Base-by-base conservation (phyloP, 352 stramenopile genomes). In the Pythium dissimile region DNA sequence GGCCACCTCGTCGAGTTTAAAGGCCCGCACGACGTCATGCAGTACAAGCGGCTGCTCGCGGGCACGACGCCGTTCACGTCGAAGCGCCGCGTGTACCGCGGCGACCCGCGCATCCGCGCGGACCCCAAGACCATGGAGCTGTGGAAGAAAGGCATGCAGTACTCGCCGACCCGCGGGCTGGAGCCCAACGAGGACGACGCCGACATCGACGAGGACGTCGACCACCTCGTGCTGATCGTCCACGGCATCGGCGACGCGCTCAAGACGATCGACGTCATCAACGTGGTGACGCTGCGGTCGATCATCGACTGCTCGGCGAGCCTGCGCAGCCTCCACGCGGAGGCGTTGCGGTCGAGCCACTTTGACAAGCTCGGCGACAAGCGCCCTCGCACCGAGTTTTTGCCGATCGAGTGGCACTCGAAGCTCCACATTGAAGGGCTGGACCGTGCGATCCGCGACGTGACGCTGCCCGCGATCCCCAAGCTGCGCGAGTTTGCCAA, bases 401-500 rank as follows among this genome's bases (percentile, higher is more conserved):
- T 95, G 27, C 85, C 85, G 16, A 90, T 95, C 51, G 85, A 95
- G 28, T 95, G 85, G 85, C 84, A 93, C 51, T 88, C 84, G 30
- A 93, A 93, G 68, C 73, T 93, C 48, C 84, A 93, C 51, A 77
- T 92, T 64, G 78, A 88, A 58, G 77, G 74, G 10, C 45, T 92
- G 3, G 80, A 90, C 47, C 58, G 70, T 16, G 77, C 81, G 37
- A 93, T 91, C 28, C 79, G 71, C 10, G 79, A 89, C 38, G 79
- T 91, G 46, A 92, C 83, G 27, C 56, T 92, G 10, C 83, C 83
- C 9, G 83, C 83, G 7, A 98, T 98, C 61, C 92, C 92, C 4
- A 91, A 96, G 49, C 65, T 98, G 56, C 75, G 92, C 26, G 83
- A 96, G 45, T 89, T 98, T 63, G 88, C 88, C 13, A 98, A 98